These are phyloP conservation scores for Hemileccinum rubropunctum DNA, from an alignment of 768 basidiomycete genomes.

Conservation along the genomic window DNA sequence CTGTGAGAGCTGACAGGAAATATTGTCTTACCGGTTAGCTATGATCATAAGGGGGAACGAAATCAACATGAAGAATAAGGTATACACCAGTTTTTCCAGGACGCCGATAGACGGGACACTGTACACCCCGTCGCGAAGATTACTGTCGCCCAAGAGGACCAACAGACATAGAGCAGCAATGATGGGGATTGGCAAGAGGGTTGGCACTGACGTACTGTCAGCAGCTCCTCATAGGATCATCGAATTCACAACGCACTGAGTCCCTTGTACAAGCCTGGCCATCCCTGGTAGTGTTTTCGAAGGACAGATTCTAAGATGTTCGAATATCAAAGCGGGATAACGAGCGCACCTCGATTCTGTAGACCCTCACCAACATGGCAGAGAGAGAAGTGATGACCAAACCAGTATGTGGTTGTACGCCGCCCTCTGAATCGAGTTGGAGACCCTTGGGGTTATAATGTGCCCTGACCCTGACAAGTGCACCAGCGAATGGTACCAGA, in stretches of 20 bases:
- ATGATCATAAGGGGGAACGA: conserved; percentile 68
- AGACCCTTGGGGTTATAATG: conserved; percentile 87
- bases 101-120: conserved; percentile 59
- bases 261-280: conserved; percentile 78
- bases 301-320: background rate
- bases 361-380: conserved; percentile 69
- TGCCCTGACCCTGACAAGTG: conserved; percentile 73
- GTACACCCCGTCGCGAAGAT: conserved; percentile 62
- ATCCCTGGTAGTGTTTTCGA: conserved; percentile 46
- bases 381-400: conserved; percentile 74
- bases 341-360: conserved; percentile 61
- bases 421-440: conserved; percentile 74
- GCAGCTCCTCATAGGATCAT: conserved; percentile 36
- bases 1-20: background rate
- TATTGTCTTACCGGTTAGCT: conserved; percentile 63
- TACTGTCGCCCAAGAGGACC: conserved; percentile 53
- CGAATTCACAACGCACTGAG: conserved; percentile 43
- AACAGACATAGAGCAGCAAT: conserved; percentile 54
- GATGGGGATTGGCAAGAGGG: conserved; percentile 45
- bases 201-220: conserved; percentile 44
- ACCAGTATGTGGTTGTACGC: conserved; percentile 70
- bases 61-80: conserved; percentile 61
- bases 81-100: conserved; percentile 62
- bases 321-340: background rate
- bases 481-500: conserved; percentile 61